These are phyloP conservation scores for Saccharomycopsis javanensis DNA, from an alignment of 805 yeast species.

Conservation along the genomic window DNA sequence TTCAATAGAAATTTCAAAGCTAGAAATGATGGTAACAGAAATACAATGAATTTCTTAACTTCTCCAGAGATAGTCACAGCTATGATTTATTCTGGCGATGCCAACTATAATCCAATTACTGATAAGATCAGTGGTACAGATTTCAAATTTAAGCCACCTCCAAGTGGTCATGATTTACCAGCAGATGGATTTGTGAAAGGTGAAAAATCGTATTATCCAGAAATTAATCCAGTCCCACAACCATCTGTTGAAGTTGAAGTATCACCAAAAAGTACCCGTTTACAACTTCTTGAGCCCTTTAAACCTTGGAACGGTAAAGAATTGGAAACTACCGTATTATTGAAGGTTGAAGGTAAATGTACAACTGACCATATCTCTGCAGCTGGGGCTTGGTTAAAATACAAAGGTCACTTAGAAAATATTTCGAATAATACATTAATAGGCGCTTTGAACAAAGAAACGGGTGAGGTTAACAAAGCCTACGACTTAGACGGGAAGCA, in stretches of 20 bases:
- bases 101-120: conserved; percentile 82
- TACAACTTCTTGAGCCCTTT: conserved; percentile 86
- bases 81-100: conserved; percentile 89
- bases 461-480: conserved; percentile 89
- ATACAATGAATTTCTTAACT: conserved; percentile 95
- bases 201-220: conserved; percentile 68
- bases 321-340: conserved; percentile 58
- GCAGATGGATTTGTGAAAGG: conserved; percentile 66
- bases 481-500: conserved; percentile 75
- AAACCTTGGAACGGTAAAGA: conserved; percentile 81
- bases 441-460: conserved; percentile 95
- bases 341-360: conserved; percentile 96
- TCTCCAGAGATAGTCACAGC: conserved; percentile 98
- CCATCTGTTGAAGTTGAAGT: conserved; percentile 54
- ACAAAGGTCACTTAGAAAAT: conserved; percentile 95
- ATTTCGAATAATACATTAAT: conserved; percentile 91
- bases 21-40: conserved; percentile 97
- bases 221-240: conserved; percentile 52
- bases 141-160: conserved; percentile 70
- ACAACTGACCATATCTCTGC: conserved; percentile 98
- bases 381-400: conserved; percentile 97
- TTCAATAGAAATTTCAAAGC: conserved; percentile 97
- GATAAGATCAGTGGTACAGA: conserved; percentile 74
- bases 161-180: conserved; percentile 81
- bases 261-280: conserved; percentile 84